phyloP scores from a whole-genome alignment of 169 alveolate genomes.

The Cryptosporidium bovis region DNA sequence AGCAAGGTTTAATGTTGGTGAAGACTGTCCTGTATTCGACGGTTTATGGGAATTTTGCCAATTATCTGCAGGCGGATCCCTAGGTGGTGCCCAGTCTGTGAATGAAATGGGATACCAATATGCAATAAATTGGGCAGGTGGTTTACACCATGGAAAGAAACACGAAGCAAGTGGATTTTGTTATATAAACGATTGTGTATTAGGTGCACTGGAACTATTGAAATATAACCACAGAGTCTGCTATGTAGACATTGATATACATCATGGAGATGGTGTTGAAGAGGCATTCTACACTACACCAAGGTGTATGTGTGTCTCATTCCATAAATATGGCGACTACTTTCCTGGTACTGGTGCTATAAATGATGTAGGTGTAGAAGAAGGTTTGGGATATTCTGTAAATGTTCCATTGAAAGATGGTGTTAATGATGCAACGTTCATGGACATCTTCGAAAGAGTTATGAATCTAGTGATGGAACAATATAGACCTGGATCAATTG shows the following conservation, averaged over 20 bases:
- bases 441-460: slow-evolving; percentile 84
- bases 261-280: slow-evolving; percentile 98
- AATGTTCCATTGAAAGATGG: slow-evolving; percentile 91
- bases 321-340: slow-evolving; percentile 91
- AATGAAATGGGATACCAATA: slow-evolving; percentile 83
- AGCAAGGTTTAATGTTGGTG: slow-evolving; percentile 88
- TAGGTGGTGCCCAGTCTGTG: slow-evolving; percentile 85
- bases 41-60: slow-evolving; percentile 90
- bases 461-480: slow-evolving; percentile 84
- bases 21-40: slow-evolving; percentile 93
- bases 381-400: slow-evolving; percentile 89
- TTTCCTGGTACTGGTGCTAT: slow-evolving; percentile 93
- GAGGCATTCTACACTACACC: slow-evolving; percentile 95
- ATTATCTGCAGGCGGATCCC: slow-evolving; percentile 86
- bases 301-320: slow-evolving; percentile 83
- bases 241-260: slow-evolving; percentile 92
- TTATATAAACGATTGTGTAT: slow-evolving; percentile 91
- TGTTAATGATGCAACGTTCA: slow-evolving; percentile 86
- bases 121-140: slow-evolving; percentile 93
- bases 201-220: slow-evolving; percentile 88
- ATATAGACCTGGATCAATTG: slow-evolving; percentile 90
- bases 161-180: slow-evolving; percentile 92
- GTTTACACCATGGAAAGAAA: slow-evolving; percentile 92
- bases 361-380: slow-evolving; percentile 87
- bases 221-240: slow-evolving; percentile 88